Evolutionary conservation across 805 yeast genomes (phyloP).

Genomic region (Saturnispora halmiae): DNA sequence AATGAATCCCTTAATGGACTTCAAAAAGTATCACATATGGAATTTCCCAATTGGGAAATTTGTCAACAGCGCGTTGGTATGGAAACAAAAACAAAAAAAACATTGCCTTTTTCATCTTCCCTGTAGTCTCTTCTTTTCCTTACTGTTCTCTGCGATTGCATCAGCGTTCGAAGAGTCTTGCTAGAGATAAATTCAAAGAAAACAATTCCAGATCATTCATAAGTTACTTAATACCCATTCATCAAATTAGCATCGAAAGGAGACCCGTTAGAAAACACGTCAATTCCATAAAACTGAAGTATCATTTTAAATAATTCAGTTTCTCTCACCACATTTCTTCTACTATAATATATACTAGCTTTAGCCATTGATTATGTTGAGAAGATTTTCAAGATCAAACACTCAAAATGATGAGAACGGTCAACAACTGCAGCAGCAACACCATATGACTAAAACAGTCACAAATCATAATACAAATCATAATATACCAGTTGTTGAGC

Average conservation of each 20-base stretch:
- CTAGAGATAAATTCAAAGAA: slow-evolving; percentile 2
- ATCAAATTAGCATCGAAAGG: background rate
- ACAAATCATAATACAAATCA: background rate
- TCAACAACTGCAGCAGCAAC: slow-evolving; percentile 2
- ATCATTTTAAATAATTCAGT: background rate
- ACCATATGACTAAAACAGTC: background rate
- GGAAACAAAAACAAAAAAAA: background rate
- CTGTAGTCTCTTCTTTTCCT: background rate
- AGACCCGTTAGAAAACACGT: background rate
- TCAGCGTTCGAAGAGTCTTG: background rate
- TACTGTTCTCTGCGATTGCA: background rate
- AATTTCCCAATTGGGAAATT: background rate
- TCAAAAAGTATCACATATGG: too few species aligned
- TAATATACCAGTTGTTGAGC: slow-evolving; percentile 6
- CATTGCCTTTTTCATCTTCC: background rate
- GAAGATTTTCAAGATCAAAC: slow-evolving; percentile 16
- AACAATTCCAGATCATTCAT: too few species aligned
- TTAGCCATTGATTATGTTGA: slow-evolving; percentile 16
- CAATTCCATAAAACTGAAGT: background rate
- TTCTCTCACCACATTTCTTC: too few species aligned
- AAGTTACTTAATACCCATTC: background rate
- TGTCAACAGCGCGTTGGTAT: slow-evolving; percentile 2
- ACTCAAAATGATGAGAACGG: slow-evolving; percentile 22
- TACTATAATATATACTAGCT: too few species aligned
- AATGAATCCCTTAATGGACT: too few species aligned